Evolutionary conservation across 768 basidiomycete genomes (phyloP).

Genomic region (Boletales sp.): DNA sequence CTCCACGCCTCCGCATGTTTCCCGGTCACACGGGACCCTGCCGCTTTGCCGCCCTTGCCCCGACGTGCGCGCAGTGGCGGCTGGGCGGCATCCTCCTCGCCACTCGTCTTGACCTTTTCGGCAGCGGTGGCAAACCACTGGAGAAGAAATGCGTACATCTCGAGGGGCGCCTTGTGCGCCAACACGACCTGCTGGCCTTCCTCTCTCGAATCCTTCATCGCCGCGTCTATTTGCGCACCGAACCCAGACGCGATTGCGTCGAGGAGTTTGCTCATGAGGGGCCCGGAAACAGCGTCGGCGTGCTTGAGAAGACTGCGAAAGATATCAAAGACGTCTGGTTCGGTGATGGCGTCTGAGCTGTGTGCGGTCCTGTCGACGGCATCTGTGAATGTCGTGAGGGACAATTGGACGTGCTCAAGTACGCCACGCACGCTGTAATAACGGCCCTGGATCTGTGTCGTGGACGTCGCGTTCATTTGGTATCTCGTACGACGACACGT

Average conservation of each 20-base stretch:
- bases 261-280: slow-evolving; percentile 78
- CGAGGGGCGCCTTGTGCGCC: slow-evolving; percentile 70
- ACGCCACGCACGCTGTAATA: slow-evolving; percentile 54
- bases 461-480: slow-evolving; percentile 63
- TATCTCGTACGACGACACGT: slow-evolving; percentile 61
- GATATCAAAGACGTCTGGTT: slow-evolving; percentile 72
- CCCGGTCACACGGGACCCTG: slow-evolving; percentile 35
- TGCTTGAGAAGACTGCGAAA: slow-evolving; percentile 81
- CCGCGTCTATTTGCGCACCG: slow-evolving; percentile 66
- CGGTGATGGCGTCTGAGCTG: slow-evolving; percentile 66
- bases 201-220: slow-evolving; percentile 62
- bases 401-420: not conserved
- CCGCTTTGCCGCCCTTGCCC: slow-evolving; percentile 59
- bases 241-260: slow-evolving; percentile 83
- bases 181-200: slow-evolving; percentile 61
- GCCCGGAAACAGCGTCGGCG: slow-evolving; percentile 55
- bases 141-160: slow-evolving; percentile 90
- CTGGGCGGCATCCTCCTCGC: slow-evolving; percentile 43
- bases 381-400: slow-evolving; percentile 36
- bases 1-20: slow-evolving; percentile 55
- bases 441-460: slow-evolving; percentile 47
- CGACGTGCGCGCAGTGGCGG: slow-evolving; percentile 48
- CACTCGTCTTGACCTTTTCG: slow-evolving; percentile 65
- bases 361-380: slow-evolving; percentile 81
- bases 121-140: slow-evolving; percentile 84